Percentiles rank a stretch among this genome's conserved stretches.
Conservation (phyloP, 129 eudicot genomes). For the Pseudognaphalium luteoalbum region DNA sequence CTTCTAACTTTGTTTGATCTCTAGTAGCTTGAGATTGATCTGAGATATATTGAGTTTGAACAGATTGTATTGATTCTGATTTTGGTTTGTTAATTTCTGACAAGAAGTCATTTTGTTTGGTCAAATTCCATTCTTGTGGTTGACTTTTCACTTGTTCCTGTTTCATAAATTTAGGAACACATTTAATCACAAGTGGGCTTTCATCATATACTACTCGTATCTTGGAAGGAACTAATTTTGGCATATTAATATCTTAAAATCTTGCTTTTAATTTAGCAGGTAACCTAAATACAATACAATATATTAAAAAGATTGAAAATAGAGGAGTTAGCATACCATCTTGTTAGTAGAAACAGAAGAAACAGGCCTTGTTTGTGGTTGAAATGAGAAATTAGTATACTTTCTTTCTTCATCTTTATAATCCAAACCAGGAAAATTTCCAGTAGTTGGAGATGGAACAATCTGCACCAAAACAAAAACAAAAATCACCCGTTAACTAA, state of each 20-base stretch:
- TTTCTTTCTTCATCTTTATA: conserved; percentile 49
- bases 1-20: conserved; percentile 75
- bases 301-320: not conserved
- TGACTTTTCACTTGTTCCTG: conserved; percentile 58
- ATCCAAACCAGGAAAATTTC: conserved; percentile 43
- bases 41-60: conserved; percentile 31
- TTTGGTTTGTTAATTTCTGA: conserved; percentile 33
- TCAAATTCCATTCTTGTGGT: conserved; percentile 50
- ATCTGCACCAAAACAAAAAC: conserved; percentile 40
- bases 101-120: conserved; percentile 45
- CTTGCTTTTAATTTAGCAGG: not conserved
- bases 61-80: conserved; percentile 38
- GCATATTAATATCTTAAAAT: not conserved
- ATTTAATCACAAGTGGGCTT: not conserved
- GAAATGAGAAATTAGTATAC: conserved; percentile 65
- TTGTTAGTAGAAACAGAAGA: conserved; percentile 43
- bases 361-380: conserved; percentile 49
- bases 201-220: too few relatives aligned
- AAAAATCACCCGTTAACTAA: conserved; percentile 27
- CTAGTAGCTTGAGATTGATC: conserved; percentile 57
- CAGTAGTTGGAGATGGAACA: conserved; percentile 77
- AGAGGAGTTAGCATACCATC: conserved; percentile 23
- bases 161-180: conserved; percentile 6
- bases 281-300: not conserved
- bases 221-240: not conserved